Percentiles rank a stretch among this genome's conserved stretches.
Conservation (phyloP, 2,329 filamentous ascomycete genomes). For the Coleophoma crateriformis region DNA sequence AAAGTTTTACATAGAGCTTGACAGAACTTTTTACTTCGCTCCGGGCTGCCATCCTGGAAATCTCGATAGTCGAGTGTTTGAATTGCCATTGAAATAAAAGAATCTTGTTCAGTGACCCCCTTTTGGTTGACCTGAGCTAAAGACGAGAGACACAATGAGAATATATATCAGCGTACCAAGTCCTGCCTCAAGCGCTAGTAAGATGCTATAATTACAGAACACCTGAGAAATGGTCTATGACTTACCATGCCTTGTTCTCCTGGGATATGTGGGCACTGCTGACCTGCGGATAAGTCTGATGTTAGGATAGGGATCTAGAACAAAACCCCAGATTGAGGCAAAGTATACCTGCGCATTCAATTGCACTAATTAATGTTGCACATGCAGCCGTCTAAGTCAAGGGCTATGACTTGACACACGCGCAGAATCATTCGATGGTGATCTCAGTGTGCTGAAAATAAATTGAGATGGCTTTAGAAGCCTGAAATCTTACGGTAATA, state of each 20-base stretch:
- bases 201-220: neutral
- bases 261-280: neutral
- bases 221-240: neutral
- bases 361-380: neutral
- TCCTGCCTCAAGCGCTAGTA: conserved; percentile 1
- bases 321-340: neutral
- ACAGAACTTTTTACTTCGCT: neutral
- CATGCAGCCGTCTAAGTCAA: neutral
- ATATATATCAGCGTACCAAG: neutral
- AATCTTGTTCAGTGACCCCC: neutral
- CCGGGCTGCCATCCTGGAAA: neutral
- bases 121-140: neutral
- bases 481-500: neutral
- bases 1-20: neutral
- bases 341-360: neutral
- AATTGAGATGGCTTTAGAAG: neutral
- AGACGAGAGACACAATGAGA: neutral
- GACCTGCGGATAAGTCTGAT: neutral
- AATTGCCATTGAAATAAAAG: neutral
- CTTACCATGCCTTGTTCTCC: neutral
- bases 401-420: neutral
- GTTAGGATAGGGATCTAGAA: neutral
- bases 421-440: neutral
- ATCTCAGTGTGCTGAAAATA: neutral
- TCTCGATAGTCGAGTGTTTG: neutral